phyloP scores from a whole-genome alignment of 257 asterid species.

The Mitragyna speciosa region DNA sequence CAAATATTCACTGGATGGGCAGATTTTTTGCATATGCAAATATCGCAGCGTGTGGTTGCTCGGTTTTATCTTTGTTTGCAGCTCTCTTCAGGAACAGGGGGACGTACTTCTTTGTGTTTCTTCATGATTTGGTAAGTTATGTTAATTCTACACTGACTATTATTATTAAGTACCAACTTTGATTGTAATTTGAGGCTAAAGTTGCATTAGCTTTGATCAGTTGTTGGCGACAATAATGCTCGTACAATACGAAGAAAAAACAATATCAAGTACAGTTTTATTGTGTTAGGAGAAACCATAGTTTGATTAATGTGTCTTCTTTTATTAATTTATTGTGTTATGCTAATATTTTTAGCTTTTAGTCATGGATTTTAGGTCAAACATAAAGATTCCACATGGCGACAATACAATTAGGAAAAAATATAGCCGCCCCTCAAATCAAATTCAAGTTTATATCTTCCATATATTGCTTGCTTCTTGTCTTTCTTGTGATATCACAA shows the following conservation, averaged over 20 bases:
- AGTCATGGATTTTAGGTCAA: too few relatives aligned
- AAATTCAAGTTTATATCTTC: too few relatives aligned
- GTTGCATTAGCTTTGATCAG: not conserved
- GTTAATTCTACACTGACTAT: not conserved
- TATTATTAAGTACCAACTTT: not conserved
- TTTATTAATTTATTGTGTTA: not conserved
- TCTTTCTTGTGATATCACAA: too few relatives aligned
- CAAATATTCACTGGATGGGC: not conserved
- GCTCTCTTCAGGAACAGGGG: conserved; percentile 21
- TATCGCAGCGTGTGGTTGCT: conserved; percentile 38
- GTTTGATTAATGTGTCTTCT: too few relatives aligned
- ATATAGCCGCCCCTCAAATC: too few relatives aligned
- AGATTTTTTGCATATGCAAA: conserved; percentile 67
- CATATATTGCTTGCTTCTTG: too few relatives aligned
- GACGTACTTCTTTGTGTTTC: conserved; percentile 45
- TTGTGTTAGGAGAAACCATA: not conserved
- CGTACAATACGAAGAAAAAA: too few relatives aligned
- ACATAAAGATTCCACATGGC: too few relatives aligned
- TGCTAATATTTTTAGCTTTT: not conserved
- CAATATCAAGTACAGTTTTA: too few relatives aligned
- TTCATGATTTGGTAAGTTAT: conserved; percentile 62
- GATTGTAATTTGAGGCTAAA: not conserved
- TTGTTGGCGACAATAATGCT: not conserved
- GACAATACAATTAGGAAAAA: too few relatives aligned
- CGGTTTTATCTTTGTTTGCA: conserved; percentile 32